Evolutionary conservation across 768 basidiomycete species (phyloP).

Genomic region (Amylocystis lapponica): DNA sequence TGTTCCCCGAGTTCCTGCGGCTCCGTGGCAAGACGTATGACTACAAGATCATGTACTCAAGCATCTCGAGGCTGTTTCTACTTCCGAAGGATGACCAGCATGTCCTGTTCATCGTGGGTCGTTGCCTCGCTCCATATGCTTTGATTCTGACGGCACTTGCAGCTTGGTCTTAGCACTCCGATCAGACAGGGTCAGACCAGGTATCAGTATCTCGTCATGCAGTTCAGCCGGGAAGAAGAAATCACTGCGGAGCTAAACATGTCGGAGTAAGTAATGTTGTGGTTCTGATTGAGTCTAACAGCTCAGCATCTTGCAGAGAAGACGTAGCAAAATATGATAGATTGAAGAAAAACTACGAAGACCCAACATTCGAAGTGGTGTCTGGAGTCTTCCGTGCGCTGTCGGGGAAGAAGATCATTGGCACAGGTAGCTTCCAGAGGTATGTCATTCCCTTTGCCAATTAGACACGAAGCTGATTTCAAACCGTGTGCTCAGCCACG

Average conservation of each 20-base stretch:
- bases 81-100: slow-evolving; percentile 96
- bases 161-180: slow-evolving; percentile 89
- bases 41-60: slow-evolving; percentile 91
- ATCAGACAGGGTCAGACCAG: slow-evolving; percentile 97
- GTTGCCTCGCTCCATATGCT: background rate
- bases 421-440: slow-evolving; percentile 84
- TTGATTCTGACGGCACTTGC: slow-evolving; percentile 4
- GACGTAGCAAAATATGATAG: slow-evolving; percentile 75
- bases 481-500: slow-evolving; percentile 46
- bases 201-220: slow-evolving; percentile 98
- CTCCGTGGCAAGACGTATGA: slow-evolving; percentile 98
- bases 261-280: slow-evolving; percentile 59
- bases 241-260: slow-evolving; percentile 94
- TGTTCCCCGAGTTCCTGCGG: slow-evolving; percentile 92
- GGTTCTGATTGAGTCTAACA: background rate
- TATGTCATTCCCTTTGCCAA: slow-evolving; percentile 21
- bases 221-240: slow-evolving; percentile 95
- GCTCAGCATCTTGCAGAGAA: slow-evolving; percentile 41
- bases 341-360: slow-evolving; percentile 91
- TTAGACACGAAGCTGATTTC: background rate
- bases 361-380: slow-evolving; percentile 92
- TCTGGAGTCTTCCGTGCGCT: slow-evolving; percentile 90
- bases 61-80: slow-evolving; percentile 84
- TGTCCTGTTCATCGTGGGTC: slow-evolving; percentile 85
- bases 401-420: slow-evolving; percentile 86